These are phyloP conservation scores for Auricularia auricula-judae DNA, from an alignment of 768 basidiomycete species.

Conservation along the genomic window DNA sequence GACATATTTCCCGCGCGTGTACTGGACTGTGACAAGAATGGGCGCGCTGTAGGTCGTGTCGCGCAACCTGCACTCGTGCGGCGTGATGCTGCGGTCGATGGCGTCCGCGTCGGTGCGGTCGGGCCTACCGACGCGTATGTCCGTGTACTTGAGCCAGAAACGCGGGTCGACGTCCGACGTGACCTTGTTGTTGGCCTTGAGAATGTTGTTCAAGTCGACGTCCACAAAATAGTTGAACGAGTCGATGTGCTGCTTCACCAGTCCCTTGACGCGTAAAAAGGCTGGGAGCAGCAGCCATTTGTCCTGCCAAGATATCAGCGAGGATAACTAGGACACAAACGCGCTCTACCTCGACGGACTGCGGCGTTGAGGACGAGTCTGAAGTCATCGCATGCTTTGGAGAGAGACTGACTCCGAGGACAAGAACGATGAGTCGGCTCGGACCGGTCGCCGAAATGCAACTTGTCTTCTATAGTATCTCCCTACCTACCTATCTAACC, in stretches of 20 bases:
- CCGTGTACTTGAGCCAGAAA: constrained; percentile 93
- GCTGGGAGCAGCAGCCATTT: constrained; percentile 98
- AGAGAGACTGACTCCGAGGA: too few species aligned
- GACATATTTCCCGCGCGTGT: constrained; percentile 83
- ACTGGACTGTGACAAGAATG: constrained; percentile 88
- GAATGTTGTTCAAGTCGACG: constrained; percentile 92
- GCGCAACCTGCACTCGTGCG: constrained; percentile 92
- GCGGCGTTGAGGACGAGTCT: not conserved
- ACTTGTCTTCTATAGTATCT: too few species aligned
- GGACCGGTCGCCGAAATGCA: too few species aligned
- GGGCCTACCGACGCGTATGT: constrained; percentile 89
- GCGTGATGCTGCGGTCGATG: constrained; percentile 76
- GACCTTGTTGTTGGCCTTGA: constrained; percentile 85
- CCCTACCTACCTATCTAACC: too few species aligned
- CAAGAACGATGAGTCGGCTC: too few species aligned
- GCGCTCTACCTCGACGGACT: not conserved
- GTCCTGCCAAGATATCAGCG: constrained; percentile 42
- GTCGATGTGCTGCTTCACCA: constrained; percentile 98
- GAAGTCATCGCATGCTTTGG: too few species aligned
- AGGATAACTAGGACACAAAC: too few species aligned
- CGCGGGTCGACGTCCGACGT: constrained; percentile 94
- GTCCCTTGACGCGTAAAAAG: constrained; percentile 93
- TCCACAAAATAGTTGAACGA: constrained; percentile 99
- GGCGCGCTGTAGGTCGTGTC: constrained; percentile 93
- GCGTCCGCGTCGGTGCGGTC: constrained; percentile 76